Conservation (phyloP, 2,329 filamentous ascomycete species). For the Colletotrichum lini region DNA sequence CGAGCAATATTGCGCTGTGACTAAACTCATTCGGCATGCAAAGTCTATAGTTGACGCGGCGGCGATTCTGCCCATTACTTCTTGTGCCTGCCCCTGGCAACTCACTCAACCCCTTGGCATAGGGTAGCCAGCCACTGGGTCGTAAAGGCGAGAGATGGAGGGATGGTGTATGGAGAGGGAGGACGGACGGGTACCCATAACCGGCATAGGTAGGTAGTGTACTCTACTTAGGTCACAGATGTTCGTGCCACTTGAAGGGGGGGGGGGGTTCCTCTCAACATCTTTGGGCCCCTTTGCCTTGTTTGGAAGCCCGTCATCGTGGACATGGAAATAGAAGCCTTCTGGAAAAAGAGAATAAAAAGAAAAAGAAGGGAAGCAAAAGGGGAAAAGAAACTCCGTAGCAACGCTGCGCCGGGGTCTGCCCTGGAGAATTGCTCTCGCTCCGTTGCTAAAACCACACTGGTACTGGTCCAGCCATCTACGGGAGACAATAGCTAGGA, state of each 20-base stretch:
- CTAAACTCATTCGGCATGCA: neutral
- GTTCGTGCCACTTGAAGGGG: constrained; percentile 15
- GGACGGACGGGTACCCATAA: constrained; percentile 7
- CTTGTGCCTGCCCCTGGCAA: neutral
- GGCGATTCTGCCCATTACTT: neutral
- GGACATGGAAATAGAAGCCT: constrained; percentile 17
- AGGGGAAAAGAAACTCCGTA: neutral
- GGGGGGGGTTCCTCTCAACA: neutral
- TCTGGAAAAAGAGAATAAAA: constrained; percentile 25
- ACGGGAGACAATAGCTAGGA: neutral
- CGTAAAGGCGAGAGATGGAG: neutral
- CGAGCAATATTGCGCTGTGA: neutral
- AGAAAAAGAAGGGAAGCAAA: no score
- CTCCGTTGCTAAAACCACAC: neutral
- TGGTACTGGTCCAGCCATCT: neutral
- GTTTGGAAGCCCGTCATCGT: neutral
- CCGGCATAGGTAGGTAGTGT: neutral
- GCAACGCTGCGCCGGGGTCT: neutral
- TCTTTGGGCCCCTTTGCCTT: neutral
- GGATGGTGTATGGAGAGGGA: neutral
- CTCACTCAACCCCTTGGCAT: neutral
- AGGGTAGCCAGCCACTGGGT: neutral
- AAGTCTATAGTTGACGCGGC: neutral
- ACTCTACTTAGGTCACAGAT: constrained; percentile 3
- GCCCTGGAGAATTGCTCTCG: neutral